Evolutionary conservation across 2,329 filamentous ascomycete species (phyloP), one percentile per base, ranked within the genome.

Genomic region (Ambrosiella xylebori): DNA sequence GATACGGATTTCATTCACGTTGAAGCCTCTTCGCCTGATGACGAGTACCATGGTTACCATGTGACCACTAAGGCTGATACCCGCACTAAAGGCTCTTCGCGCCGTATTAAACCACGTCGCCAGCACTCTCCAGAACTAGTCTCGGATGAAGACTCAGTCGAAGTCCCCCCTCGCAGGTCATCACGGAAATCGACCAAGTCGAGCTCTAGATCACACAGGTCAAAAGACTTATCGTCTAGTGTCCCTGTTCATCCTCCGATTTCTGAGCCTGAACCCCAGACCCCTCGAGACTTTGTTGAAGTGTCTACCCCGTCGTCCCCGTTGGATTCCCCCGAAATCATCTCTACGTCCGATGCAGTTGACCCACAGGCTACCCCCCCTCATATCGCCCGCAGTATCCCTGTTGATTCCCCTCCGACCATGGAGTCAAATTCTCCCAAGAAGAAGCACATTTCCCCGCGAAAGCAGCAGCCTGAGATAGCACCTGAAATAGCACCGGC

Each of bases 161-260:
- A 27, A 11, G 35, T 54, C 13, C 52, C 58, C 4, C 40, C 58
- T 13, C 57, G 39, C 38, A 59, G 56, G 35, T 56, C 47, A 37
- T 59, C 58, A 11, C 44, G 38, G 6, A 54, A 36, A 49, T 45
- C 49, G 7, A 51, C 47, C 5, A 54, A 56, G 35, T 59, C 13
- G 54, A 6, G 19, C 44, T 47, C 19, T 11, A 15, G 8, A 47
- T 47, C n/a, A 13, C 19, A 47, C 44, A 15, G 44, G 19, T 47
- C 13, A 47, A n/a, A 17, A 13, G 3, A 12, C 19, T n/a, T 2
- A 4, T 8, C 7, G n/a, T 13, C 44, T n/a, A n/a, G 19, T 17
- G 13, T 17, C n/a, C 44, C 49, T 7, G 47, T 12, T 27, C 12
- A 44, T n/a, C 57, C 57, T 47, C 41, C 35, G 35, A 35, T 41